A percentile compares a stretch with the other conserved stretches of the same genome.
Conservation (phyloP, 2,329 filamentous ascomycete genomes). For the Clarireedia paspali region DNA sequence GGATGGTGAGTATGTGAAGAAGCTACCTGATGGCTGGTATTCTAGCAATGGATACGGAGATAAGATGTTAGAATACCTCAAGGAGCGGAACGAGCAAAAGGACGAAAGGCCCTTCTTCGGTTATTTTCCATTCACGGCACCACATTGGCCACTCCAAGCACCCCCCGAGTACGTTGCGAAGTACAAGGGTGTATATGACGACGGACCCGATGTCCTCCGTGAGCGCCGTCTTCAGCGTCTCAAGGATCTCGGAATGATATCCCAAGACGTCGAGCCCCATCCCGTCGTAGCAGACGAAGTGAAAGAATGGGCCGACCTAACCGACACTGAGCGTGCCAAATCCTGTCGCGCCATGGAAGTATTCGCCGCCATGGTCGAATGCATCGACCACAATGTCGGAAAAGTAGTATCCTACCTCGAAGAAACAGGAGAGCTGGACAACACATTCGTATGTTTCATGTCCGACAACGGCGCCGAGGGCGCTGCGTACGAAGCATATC, state of each 20-base stretch:
- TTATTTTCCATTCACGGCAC: conserved; percentile 44
- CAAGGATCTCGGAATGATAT: conserved; percentile 41
- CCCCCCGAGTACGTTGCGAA: conserved; percentile 29
- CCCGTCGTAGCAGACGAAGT: conserved; percentile 14
- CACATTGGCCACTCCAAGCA: conserved; percentile 47
- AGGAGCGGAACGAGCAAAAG: conserved; percentile 4
- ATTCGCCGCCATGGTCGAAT: conserved; percentile 40
- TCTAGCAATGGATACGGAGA: conserved; percentile 10
- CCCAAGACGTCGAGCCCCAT: conserved; percentile 14
- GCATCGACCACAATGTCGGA: conserved; percentile 54
- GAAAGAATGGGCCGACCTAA: conserved; percentile 13
- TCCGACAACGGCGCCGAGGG: conserved; percentile 57
- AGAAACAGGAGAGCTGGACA: conserved; percentile 49
- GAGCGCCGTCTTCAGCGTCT: conserved; percentile 44
- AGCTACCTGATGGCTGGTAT: conserved; percentile 19
- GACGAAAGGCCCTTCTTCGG: conserved; percentile 37
- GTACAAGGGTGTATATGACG: conserved; percentile 48
- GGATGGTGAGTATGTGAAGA: conserved; percentile 34
- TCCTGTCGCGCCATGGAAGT: conserved; percentile 34
- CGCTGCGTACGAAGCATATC: conserved; percentile 49
- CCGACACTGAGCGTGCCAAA: conserved; percentile 32
- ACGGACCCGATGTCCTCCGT: conserved; percentile 50
- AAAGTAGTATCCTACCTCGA: conserved; percentile 45
- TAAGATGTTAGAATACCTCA: conserved; percentile 12
- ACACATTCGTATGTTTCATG: conserved; percentile 58